A percentile compares a stretch with the other conserved stretches of the same genome.
Conservation (phyloP, 2,329 filamentous ascomycete species). For the Aspergillus neoniger region DNA sequence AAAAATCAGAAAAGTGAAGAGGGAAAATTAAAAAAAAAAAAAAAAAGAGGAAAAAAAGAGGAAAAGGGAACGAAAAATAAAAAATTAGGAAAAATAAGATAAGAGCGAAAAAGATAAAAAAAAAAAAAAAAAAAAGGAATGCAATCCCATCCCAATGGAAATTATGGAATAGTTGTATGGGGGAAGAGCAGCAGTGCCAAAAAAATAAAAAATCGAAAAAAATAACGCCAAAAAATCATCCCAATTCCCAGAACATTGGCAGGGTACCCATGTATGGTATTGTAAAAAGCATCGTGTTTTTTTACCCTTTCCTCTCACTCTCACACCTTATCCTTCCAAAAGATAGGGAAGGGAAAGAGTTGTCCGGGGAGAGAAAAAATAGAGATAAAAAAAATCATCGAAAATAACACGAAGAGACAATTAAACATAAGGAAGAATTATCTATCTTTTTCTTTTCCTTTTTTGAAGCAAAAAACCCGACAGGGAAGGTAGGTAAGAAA, state of each 20-base stretch:
- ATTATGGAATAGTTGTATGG: not conserved
- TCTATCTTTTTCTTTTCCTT: not conserved
- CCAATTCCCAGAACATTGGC: conserved; percentile 11
- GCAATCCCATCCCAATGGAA: not conserved
- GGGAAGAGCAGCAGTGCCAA: not conserved
- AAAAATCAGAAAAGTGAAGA: no score
- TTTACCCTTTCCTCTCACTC: not conserved
- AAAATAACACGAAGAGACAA: conserved; percentile 8
- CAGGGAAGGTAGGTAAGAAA: not conserved
- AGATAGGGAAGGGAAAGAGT: not conserved
- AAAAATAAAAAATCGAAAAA: conserved; percentile 9
- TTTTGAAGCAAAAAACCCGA: not conserved
- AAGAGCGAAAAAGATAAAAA: not conserved
- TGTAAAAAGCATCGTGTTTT: conserved; percentile 1
- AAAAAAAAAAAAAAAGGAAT: conserved; percentile 1
- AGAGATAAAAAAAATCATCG: conserved; percentile 3
- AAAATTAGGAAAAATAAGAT: no score
- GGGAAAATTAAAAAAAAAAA: no score
- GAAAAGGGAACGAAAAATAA: no score
- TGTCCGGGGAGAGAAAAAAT: not conserved
- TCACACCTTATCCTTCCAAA: not conserved
- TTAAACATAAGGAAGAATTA: not conserved
- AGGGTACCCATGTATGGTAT: conserved; percentile 14
- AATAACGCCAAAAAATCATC: conserved; percentile 9
- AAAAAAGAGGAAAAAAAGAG: no score